These are phyloP conservation scores for Talaromyces trachyspermus DNA, from an alignment of 495 filamentous ascomycete species.

Conservation along the genomic window DNA sequence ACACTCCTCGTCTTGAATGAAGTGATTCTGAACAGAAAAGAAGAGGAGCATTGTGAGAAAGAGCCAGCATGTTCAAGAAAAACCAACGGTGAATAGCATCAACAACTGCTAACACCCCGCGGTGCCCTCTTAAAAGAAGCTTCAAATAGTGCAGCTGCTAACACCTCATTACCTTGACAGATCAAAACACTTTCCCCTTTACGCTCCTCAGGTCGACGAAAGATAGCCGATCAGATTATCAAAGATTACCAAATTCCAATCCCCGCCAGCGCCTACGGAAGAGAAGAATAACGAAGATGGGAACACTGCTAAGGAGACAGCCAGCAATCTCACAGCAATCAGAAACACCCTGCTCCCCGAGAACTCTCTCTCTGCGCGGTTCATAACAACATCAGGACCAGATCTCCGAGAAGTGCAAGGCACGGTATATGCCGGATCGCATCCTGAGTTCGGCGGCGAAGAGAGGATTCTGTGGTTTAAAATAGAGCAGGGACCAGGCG, in stretches of 20 bases:
- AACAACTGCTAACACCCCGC: constrained; percentile 17
- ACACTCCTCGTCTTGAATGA: background rate
- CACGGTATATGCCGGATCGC: constrained; percentile 57
- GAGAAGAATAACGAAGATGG: constrained; percentile 23
- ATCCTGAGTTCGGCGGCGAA: constrained; percentile 40
- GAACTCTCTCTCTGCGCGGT: constrained; percentile 54
- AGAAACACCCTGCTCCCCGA: constrained; percentile 61
- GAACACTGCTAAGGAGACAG: constrained; percentile 26
- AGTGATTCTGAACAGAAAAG: background rate
- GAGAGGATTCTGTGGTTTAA: constrained; percentile 65
- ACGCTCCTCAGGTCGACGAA: constrained; percentile 64
- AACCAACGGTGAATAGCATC: constrained; percentile 50
- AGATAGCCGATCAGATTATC: constrained; percentile 65
- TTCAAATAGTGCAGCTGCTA: background rate
- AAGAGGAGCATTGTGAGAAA: background rate
- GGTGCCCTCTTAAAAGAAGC: constrained; percentile 11
- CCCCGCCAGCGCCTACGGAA: constrained; percentile 29
- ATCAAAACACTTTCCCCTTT: constrained; percentile 64
- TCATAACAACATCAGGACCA: constrained; percentile 62
- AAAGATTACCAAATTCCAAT: constrained; percentile 48
- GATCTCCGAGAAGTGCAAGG: constrained; percentile 57
- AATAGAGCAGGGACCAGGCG: constrained; percentile 49
- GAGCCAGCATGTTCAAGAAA: constrained; percentile 64
- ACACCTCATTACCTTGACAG: constrained; percentile 21
- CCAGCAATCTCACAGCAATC: constrained; percentile 43